Evolutionary conservation across 345 rosid genomes (phyloP).

Genomic region (Crucihimalaya himalaica): DNA sequence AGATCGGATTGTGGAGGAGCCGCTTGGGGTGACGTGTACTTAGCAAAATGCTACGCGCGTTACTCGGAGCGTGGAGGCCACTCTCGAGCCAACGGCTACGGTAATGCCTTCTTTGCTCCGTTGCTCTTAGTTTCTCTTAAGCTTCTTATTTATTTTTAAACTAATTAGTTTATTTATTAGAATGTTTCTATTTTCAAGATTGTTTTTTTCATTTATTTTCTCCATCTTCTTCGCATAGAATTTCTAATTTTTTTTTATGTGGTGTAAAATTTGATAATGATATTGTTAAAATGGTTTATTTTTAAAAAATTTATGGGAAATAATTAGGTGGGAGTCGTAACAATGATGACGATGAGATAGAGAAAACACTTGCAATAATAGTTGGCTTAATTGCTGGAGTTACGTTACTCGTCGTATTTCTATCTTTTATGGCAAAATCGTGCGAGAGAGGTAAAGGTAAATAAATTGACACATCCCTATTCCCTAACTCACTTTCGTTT

Average conservation of each 20-base stretch:
- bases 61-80: constrained; percentile 57
- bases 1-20: constrained; percentile 61
- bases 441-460: constrained; percentile 69
- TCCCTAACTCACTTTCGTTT: neutral
- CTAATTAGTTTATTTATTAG: neutral
- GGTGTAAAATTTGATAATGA: neutral
- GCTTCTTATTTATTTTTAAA: neutral
- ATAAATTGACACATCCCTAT: constrained; percentile 1
- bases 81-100: constrained; percentile 44
- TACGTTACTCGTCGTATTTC: constrained; percentile 68
- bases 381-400: constrained; percentile 87
- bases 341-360: constrained; percentile 64
- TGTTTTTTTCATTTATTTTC: neutral
- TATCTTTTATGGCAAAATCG: constrained; percentile 63
- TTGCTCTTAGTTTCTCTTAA: neutral
- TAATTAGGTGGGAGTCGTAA: constrained; percentile 37
- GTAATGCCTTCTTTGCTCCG: constrained; percentile 10
- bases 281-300: neutral
- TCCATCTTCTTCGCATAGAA: neutral
- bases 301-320: neutral
- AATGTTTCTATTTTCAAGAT: neutral
- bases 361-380: constrained; percentile 90
- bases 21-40: constrained; percentile 74
- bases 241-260: neutral
- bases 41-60: constrained; percentile 86